Conservation (phyloP, 2,329 filamentous ascomycete genomes). For the Colletotrichum caudatum region DNA sequence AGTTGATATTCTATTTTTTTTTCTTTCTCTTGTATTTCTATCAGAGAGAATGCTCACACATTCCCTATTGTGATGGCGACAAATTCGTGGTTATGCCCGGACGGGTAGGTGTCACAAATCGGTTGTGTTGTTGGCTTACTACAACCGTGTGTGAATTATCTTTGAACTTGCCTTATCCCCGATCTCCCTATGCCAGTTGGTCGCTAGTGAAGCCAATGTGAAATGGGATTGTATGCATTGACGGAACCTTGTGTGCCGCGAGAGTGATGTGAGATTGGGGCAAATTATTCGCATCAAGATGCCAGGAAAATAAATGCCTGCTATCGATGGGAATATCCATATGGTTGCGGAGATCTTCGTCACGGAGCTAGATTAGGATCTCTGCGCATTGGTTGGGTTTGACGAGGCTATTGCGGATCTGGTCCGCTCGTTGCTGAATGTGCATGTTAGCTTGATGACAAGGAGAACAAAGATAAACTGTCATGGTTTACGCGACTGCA, state of each 20-base stretch:
- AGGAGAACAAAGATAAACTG: background rate
- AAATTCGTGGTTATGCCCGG: background rate
- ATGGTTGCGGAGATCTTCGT: background rate
- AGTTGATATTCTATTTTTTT: no score
- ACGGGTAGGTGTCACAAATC: background rate
- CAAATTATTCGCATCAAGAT: background rate
- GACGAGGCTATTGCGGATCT: background rate
- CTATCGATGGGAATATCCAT: background rate
- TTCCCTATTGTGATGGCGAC: background rate
- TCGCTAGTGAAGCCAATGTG: background rate
- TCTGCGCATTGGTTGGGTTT: background rate
- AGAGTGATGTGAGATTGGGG: background rate
- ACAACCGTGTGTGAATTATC: background rate
- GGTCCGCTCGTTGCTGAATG: background rate
- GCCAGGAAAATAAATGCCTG: no score
- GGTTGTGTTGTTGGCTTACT: background rate
- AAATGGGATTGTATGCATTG: background rate
- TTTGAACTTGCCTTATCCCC: no score
- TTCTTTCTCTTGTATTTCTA: background rate
- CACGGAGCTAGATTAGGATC: background rate
- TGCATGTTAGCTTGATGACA: background rate
- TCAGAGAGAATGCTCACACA: background rate
- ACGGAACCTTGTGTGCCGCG: background rate
- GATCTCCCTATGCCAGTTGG: background rate
- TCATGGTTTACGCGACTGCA: no score